Evolutionary conservation across 352 stramenopile genomes (phyloP).

Genomic region (Globisporangium canariense): DNA sequence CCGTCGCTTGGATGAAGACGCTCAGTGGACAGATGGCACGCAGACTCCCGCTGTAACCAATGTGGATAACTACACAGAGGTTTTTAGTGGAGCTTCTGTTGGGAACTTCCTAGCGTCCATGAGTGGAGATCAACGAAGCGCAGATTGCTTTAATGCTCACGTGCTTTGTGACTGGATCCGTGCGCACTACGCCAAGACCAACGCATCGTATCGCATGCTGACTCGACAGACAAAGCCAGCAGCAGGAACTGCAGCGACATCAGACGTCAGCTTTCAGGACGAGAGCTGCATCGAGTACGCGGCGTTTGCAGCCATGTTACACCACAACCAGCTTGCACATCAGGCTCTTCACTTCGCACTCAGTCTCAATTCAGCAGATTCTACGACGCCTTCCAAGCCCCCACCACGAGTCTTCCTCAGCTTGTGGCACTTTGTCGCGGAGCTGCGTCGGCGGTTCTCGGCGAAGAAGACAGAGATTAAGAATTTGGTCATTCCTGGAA

Average conservation of each 20-base stretch:
- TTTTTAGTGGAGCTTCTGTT: constrained; percentile 22
- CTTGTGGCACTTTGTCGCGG: constrained; percentile 54
- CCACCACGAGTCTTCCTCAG: constrained; percentile 28
- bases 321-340: constrained; percentile 38
- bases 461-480: constrained; percentile 45
- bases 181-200: constrained; percentile 37
- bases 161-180: constrained; percentile 59
- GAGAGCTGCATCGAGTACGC: constrained; percentile 41
- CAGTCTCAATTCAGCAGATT: not conserved
- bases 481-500: constrained; percentile 13
- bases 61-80: constrained; percentile 20
- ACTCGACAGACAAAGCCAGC: constrained; percentile 34
- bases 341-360: constrained; percentile 36
- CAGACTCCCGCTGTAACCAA: not conserved
- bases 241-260: constrained; percentile 2
- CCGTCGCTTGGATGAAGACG: not conserved
- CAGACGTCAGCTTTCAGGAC: not conserved
- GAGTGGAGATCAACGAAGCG: not conserved
- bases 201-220: constrained; percentile 71
- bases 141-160: constrained; percentile 4
- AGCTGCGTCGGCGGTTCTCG: constrained; percentile 38
- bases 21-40: not conserved
- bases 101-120: constrained; percentile 21
- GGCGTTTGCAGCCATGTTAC: constrained; percentile 52
- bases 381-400: not conserved